A percentile compares a stretch with the other conserved stretches of the same genome.
phyloP scores from a whole-genome alignment of 495 filamentous ascomycete genomes.

The Penicillium taxi region DNA sequence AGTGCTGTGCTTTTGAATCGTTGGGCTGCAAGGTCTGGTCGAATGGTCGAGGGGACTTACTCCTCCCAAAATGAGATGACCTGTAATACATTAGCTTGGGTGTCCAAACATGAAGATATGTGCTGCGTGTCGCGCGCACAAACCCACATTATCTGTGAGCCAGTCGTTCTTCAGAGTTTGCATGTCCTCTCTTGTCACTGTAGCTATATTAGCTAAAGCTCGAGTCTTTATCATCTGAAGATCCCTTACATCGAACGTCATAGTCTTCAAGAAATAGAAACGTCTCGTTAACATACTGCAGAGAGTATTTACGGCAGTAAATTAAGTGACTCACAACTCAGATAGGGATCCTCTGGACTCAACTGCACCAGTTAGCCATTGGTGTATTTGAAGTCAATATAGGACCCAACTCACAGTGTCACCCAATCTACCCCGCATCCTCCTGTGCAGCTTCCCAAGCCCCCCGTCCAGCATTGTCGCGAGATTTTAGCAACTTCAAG shows the following conservation, averaged over 20 bases:
- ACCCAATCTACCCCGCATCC: constrained; percentile 35
- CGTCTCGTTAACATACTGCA: constrained; percentile 9
- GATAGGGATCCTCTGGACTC: constrained; percentile 60
- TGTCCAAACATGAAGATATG: constrained; percentile 4
- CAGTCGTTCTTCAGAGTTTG: constrained; percentile 85
- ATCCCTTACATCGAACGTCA: constrained; percentile 57
- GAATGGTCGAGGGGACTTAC: constrained; percentile 46
- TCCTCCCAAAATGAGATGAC: constrained; percentile 96
- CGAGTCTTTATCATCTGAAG: background rate
- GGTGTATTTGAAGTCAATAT: background rate
- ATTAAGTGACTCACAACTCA: constrained; percentile 66
- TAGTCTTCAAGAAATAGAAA: constrained; percentile 42
- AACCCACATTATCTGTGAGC: constrained; percentile 92
- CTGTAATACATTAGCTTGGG: constrained; percentile 20
- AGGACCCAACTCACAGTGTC: constrained; percentile 29
- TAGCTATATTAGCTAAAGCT: constrained; percentile 9
- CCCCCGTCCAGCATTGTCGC: constrained; percentile 33
- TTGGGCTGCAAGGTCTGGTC: background rate
- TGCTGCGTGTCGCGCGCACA: background rate
- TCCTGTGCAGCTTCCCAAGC: constrained; percentile 34
- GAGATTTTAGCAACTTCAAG: background rate
- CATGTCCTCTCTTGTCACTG: constrained; percentile 79
- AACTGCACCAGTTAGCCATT: constrained; percentile 35
- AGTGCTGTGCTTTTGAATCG: constrained; percentile 1
- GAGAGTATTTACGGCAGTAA: background rate